Conservation (phyloP, 495 filamentous ascomycete species). For the Trypethelium eluteriae region DNA sequence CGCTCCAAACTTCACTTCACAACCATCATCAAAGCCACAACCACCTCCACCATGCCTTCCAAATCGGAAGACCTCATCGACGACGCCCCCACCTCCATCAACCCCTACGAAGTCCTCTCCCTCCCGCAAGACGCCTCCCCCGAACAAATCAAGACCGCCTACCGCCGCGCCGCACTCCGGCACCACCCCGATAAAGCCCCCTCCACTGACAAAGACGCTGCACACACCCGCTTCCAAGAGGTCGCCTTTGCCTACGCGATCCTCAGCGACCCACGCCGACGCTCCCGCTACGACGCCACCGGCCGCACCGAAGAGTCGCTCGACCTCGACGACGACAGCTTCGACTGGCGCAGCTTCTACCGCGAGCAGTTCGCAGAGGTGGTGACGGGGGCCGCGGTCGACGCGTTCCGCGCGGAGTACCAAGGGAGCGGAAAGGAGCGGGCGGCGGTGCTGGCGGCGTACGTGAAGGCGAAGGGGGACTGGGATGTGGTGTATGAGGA, state of each 20-base stretch:
- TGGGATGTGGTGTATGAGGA: conserved; percentile 67
- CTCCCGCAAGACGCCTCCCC: conserved; percentile 30
- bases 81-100: conserved; percentile 32
- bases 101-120: conserved; percentile 38
- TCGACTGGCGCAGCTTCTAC: conserved; percentile 87
- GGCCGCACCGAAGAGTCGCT: conserved; percentile 77
- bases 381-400: conserved; percentile 60
- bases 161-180: conserved; percentile 38
- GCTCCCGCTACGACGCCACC: conserved; percentile 78
- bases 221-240: conserved; percentile 73
- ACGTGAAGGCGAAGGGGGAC: conserved; percentile 58
- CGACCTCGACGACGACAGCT: conserved; percentile 62
- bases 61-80: conserved; percentile 21
- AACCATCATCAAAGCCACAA: background rate
- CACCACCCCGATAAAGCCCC: conserved; percentile 65
- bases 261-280: conserved; percentile 68
- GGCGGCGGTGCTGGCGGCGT: conserved; percentile 67
- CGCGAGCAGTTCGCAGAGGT: conserved; percentile 67
- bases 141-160: conserved; percentile 38
- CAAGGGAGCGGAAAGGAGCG: conserved; percentile 82
- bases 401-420: conserved; percentile 65
- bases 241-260: conserved; percentile 92
- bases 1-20: background rate
- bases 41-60: conserved; percentile 16
- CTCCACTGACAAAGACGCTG: conserved; percentile 53